phyloP scores from a whole-genome alignment of 805 yeast species.

The Candida glaebosa region DNA sequence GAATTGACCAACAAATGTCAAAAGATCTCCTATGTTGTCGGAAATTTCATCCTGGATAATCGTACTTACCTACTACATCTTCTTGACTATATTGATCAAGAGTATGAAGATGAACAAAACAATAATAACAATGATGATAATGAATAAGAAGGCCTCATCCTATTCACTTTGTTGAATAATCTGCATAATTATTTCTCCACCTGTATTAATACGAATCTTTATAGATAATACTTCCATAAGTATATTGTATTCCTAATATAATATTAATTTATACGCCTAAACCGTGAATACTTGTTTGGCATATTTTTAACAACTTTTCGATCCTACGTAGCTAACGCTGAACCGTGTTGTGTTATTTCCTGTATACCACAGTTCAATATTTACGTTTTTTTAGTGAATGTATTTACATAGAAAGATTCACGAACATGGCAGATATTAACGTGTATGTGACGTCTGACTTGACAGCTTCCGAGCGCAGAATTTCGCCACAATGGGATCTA shows the following conservation, averaged over 20 bases:
- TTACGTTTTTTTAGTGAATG: not conserved
- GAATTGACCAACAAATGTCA: conserved; percentile 52
- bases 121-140: not conserved
- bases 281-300: too few species aligned
- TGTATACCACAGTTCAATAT: not conserved
- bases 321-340: too few species aligned
- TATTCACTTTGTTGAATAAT: conserved; percentile 1
- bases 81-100: conserved; percentile 40
- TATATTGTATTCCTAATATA: conserved; percentile 3
- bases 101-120: conserved; percentile 15
- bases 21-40: conserved; percentile 54
- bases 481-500: conserved; percentile 61
- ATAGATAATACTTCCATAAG: conserved; percentile 5
- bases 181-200: conserved; percentile 1
- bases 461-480: conserved; percentile 66
- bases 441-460: conserved; percentile 60
- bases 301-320: too few species aligned
- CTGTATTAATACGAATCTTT: conserved; percentile 2
- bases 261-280: not conserved
- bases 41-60: conserved; percentile 63
- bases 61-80: conserved; percentile 63
- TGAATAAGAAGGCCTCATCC: not conserved
- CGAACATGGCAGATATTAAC: conserved; percentile 40
- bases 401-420: too few species aligned
- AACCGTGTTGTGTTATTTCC: too few species aligned